Evolutionary conservation across 371 early-diverging fungal genomes (phyloP), one percentile per base, ranked within the genome.

Genomic region (Mortierella sp.): DNA sequence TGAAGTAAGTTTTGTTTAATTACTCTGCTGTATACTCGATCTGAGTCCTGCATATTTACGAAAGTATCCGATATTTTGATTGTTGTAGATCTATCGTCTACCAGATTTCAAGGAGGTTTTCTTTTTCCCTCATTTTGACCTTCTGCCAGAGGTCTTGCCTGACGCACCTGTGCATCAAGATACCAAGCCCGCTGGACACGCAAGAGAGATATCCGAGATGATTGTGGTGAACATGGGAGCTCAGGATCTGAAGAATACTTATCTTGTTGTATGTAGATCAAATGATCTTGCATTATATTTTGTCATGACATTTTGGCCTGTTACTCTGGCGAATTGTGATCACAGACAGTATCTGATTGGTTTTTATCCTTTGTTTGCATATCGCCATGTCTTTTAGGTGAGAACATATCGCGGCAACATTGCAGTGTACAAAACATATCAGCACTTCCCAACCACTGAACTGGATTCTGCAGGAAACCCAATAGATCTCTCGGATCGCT

Each of bases 41-140:
- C 28, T 24, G 18, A 22, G 5, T 22, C 12, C 0, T 26, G 5
- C 5, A 32, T 52, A n/a, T 20, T 59, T 20, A 10, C 28, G 9
- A 24, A 18, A 9, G 4, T 40, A 0, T 40, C 47, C 18, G 11
- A 14, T 5, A 9, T 47, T 35, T 11, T 59, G 22, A 18, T 20
- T 16, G 14, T 28, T 58, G 64, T 68, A 93, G 87, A 87, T 96
- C 20, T 92, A 89, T 66, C 88, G 85, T 16, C 84, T 96, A 22
- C 94, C 95, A 4, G 92, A 91, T 39, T 90, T 95, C 59, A 84
- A 91, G 64, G 89, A 90, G 62, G 88, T 89, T 16, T 95, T 92
- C 74, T 70, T 68, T 40, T 87, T 88, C 59, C 88, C 93, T 18
- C 86, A 87, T n/a, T 94, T 96, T 66, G 90, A 91, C 68, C 77